These are phyloP conservation scores for Lagerstroemia speciosa DNA, from an alignment of 345 rosid species.

Conservation along the genomic window DNA sequence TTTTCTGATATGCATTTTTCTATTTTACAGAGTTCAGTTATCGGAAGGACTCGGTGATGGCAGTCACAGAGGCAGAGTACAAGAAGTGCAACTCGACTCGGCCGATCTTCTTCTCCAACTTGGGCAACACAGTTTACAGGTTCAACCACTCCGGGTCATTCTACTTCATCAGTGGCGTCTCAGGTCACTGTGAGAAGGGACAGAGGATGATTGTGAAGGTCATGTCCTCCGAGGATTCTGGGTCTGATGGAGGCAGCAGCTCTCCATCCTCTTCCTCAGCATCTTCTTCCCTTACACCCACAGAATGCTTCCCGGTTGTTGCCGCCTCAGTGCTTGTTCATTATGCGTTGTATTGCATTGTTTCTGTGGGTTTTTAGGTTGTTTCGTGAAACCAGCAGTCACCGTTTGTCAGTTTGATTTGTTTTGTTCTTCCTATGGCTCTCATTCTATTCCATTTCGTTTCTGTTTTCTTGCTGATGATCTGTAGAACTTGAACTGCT, in stretches of 20 bases:
- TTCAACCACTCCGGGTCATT: conserved; percentile 33
- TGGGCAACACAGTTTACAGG: conserved; percentile 33
- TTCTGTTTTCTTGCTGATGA: not conserved
- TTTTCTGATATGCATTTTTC: not conserved
- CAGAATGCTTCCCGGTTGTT: not conserved
- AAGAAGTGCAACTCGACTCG: conserved; percentile 43
- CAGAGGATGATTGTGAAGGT: conserved; percentile 44
- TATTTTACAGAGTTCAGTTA: conserved; percentile 32
- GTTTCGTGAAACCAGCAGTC: not conserved
- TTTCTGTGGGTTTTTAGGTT: not conserved
- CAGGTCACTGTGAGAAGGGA: conserved; percentile 45
- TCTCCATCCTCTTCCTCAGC: not conserved
- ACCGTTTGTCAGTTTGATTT: not conserved
- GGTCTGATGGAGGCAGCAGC: conserved; percentile 2
- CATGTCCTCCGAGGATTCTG: conserved; percentile 15
- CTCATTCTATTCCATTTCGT: not conserved
- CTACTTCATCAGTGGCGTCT: conserved; percentile 51
- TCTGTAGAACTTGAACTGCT: not conserved
- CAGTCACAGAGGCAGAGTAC: conserved; percentile 36
- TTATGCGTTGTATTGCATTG: not conserved
- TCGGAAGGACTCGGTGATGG: conserved; percentile 49
- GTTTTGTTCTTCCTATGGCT: not conserved
- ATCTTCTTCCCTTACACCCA: not conserved
- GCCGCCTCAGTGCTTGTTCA: not conserved
- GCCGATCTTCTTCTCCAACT: conserved; percentile 48